Percentiles rank a stretch among this genome's conserved stretches.
These are phyloP conservation scores for Ophidiomyces ophidiicola DNA, from an alignment of 2,329 filamentous ascomycete genomes.

Conservation along the genomic window DNA sequence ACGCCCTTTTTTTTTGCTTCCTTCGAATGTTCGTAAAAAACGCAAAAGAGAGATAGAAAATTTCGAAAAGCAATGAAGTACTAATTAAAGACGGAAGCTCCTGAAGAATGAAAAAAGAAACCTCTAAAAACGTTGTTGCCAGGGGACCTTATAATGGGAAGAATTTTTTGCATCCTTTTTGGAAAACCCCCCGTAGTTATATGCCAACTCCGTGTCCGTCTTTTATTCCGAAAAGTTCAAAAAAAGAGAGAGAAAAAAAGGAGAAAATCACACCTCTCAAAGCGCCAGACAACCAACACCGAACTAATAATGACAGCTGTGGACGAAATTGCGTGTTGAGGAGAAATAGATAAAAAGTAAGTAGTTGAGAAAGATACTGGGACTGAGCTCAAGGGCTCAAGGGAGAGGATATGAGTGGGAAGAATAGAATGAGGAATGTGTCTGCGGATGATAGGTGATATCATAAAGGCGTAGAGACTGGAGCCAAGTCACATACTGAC, in stretches of 20 bases:
- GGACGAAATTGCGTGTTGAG: too few species aligned
- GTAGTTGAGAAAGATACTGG: too few species aligned
- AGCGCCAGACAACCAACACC: conserved; percentile 7
- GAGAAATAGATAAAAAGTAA: too few species aligned
- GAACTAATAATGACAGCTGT: too few species aligned
- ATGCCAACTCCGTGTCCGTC: conserved; percentile 9
- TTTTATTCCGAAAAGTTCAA: conserved; percentile 1
- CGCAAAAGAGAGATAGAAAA: background rate
- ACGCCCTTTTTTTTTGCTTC: too few species aligned
- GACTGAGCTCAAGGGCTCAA: too few species aligned
- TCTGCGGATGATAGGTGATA: too few species aligned
- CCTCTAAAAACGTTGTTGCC: conserved; percentile 10
- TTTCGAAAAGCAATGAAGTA: background rate
- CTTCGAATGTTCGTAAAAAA: too few species aligned
- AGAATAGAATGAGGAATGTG: too few species aligned
- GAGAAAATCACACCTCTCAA: background rate
- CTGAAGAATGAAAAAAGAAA: conserved; percentile 1
- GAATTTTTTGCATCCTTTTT: conserved; percentile 5
- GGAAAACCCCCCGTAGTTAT: background rate
- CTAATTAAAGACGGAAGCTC: background rate
- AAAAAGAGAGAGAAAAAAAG: background rate
- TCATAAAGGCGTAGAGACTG: too few species aligned
- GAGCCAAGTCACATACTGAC: conserved; percentile 28
- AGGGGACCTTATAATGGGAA: conserved; percentile 1
- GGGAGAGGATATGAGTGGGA: too few species aligned